Evolutionary conservation across 1,139 yeast genomes (phyloP), one percentile per base, ranked within the genome.

Genomic region (Debaryomyces nepalensis): DNA sequence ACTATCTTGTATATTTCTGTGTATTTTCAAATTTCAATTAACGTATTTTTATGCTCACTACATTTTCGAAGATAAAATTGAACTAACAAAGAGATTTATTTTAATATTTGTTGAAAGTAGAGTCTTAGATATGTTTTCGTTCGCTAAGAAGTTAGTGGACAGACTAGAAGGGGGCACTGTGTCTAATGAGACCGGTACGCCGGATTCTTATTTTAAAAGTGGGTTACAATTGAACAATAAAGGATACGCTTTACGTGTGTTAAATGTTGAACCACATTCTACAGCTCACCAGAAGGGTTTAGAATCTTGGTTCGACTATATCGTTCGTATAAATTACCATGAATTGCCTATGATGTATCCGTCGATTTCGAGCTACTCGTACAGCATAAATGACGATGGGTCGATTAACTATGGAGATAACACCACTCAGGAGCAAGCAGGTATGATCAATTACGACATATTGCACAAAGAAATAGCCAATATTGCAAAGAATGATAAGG

Each of bases 221-320:
- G 66, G 79, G 5, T 66, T 70, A 18, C 57, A 57, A 32, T 51
- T 66, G 42, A 73, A 73, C 53, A 73, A 73, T 50, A 63, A 65
- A 37, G 78, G 79, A 1, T 65, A 71, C 47, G 79, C 67, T 1
- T 63, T 74, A 33, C 58, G 79, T 39, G 72, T 74, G 4, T 55
- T 73, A 40, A 57, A 58, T 26, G 77, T 74, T 15, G 59, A 51
- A 8, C 77, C 78, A 6, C 74, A 70, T 35, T 71, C 77, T 4
- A 36, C 52, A 6, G 78, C 71, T 1, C 68, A 68, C 39, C 51
- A 55, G 32, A 51, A 55, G 3, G 77, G 76, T 0, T 61, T 93
- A 19, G 95, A 89, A 62, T 76, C 95, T 8, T 84, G 89, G 81
- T 93, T 91, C 58, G 98, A 93, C 61, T 91, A 75, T 58, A 81